phyloP scores from a whole-genome alignment of 257 asterid species.

The Verbena officinalis region DNA sequence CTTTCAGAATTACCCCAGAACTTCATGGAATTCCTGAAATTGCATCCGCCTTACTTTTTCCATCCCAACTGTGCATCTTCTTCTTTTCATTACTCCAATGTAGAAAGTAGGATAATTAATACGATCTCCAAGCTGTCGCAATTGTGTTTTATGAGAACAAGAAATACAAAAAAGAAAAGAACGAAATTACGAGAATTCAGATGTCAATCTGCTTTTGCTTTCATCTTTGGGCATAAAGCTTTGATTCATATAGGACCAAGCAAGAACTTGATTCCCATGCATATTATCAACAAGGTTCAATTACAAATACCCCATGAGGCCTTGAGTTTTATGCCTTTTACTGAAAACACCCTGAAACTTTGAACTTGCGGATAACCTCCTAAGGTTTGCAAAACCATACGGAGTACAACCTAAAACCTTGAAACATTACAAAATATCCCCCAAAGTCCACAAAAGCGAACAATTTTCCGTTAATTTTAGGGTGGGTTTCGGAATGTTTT shows the following conservation, averaged over 20 bases:
- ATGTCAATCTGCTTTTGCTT: slow-evolving; percentile 20
- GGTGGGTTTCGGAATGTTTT: too few relatives aligned
- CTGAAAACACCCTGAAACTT: too few relatives aligned
- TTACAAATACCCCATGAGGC: too few relatives aligned
- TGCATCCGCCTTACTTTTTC: slow-evolving; percentile 63
- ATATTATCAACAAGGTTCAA: too few relatives aligned
- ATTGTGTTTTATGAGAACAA: slow-evolving; percentile 5
- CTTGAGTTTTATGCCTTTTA: too few relatives aligned
- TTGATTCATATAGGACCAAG: slow-evolving; percentile 1
- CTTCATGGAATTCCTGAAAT: slow-evolving; percentile 77
- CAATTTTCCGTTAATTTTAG: too few relatives aligned
- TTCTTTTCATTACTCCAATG: slow-evolving; percentile 73
- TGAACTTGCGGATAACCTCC: too few relatives aligned
- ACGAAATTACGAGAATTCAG: not conserved
- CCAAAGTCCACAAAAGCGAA: too few relatives aligned
- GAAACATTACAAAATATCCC: too few relatives aligned
- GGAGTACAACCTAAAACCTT: too few relatives aligned
- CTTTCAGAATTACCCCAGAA: slow-evolving; percentile 54
- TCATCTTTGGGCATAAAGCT: slow-evolving; percentile 22
- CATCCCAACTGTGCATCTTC: slow-evolving; percentile 71
- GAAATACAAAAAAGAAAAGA: not conserved
- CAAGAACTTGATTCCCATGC: slow-evolving; percentile 7
- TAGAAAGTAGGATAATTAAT: slow-evolving; percentile 47
- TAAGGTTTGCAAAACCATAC: too few relatives aligned
- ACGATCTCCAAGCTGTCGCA: slow-evolving; percentile 69